Percentiles rank a stretch among this genome's conserved stretches.
These are phyloP conservation scores for Periglandula ipomoeae DNA, from an alignment of 2,329 filamentous ascomycete species.

Conservation along the genomic window DNA sequence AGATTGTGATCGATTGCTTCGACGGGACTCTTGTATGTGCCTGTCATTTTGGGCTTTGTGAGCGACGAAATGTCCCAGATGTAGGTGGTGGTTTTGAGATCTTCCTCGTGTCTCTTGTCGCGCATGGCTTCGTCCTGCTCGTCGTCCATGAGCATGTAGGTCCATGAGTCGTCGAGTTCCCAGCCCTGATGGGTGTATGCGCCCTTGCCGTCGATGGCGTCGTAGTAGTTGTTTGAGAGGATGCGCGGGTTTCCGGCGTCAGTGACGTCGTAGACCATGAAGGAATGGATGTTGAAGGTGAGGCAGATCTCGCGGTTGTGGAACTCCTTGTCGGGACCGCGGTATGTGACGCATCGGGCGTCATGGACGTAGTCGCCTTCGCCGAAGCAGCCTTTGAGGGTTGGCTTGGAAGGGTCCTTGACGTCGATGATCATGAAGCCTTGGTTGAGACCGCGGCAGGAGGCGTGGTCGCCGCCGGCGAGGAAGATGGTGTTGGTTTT, in stretches of 20 bases:
- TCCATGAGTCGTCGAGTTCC: constrained; percentile 33
- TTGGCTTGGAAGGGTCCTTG: constrained; percentile 39
- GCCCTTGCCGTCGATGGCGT: constrained; percentile 27
- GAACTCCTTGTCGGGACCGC: constrained; percentile 32
- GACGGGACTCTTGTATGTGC: constrained; percentile 28
- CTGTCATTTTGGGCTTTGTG: constrained; percentile 27
- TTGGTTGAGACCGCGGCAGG: constrained; percentile 26
- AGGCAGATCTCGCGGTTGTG: constrained; percentile 41
- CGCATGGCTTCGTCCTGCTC: constrained; percentile 41
- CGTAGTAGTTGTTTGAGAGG: constrained; percentile 43
- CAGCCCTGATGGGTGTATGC: constrained; percentile 49
- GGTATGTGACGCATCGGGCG: constrained; percentile 42
- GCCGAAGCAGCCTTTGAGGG: constrained; percentile 38
- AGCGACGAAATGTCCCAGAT: constrained; percentile 37
- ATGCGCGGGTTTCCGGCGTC: constrained; percentile 34
- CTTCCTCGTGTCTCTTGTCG: constrained; percentile 20
- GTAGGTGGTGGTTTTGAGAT: constrained; percentile 32
- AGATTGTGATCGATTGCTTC: constrained; percentile 37
- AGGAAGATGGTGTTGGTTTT: constrained; percentile 33
- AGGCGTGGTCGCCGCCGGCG: constrained; percentile 25
- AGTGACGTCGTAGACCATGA: constrained; percentile 36
- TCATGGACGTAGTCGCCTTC: constrained; percentile 44
- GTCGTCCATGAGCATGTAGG: constrained; percentile 40
- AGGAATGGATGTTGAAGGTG: constrained; percentile 39
- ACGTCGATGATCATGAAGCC: constrained; percentile 49